Evolutionary conservation across 495 filamentous ascomycete genomes (phyloP), one percentile per base, ranked within the genome.

Genomic region (Daldinia loculata): DNA sequence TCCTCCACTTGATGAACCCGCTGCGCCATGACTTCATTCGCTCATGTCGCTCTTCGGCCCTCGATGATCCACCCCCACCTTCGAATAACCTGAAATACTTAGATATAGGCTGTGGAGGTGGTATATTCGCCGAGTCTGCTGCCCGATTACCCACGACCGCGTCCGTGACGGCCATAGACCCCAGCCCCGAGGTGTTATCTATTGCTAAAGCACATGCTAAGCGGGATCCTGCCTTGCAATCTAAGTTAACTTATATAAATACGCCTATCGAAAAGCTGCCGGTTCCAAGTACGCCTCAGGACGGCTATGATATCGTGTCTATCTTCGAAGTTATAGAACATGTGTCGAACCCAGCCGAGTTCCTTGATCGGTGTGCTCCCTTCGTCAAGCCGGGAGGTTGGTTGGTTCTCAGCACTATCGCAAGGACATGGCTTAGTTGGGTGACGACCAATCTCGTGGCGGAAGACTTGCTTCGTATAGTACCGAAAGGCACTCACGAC

Each of bases 1-100:
- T 97, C 68, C 89, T 99, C 2, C 96, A 98, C 79, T 89, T 96
- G 55, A 98, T 99, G 95, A 98, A 99, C 83, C 95, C 96, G 9
- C 88, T 96, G 45, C 93, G 95, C 34, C 93, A 98, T 79, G 89
- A 93, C 75, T 98, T 98, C 82, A 95, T 99, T 78, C 80, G 82
- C 2, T 77, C 82, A 38, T 97, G 94, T 72, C 89, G 86, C 65
- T 79, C 85, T 70, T 83, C 83, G 19, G 81, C 82, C 45, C 75
- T 79, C 61, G 75, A 80, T 48, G 38, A 61, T 56, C 53, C 58
- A n/a, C 30, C 75, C 34, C 22, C 60, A 19, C 19, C 70, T 15
- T 52, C 70, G 11, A 59, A 69, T 1, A 70, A 76, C 1, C 79
- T 94, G 4, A 81, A 86, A 52, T 97, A 93, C 80, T 90, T 99